Conservation (phyloP, 2,329 filamentous ascomycete species). For the Ophiostoma angusticollis region DNA sequence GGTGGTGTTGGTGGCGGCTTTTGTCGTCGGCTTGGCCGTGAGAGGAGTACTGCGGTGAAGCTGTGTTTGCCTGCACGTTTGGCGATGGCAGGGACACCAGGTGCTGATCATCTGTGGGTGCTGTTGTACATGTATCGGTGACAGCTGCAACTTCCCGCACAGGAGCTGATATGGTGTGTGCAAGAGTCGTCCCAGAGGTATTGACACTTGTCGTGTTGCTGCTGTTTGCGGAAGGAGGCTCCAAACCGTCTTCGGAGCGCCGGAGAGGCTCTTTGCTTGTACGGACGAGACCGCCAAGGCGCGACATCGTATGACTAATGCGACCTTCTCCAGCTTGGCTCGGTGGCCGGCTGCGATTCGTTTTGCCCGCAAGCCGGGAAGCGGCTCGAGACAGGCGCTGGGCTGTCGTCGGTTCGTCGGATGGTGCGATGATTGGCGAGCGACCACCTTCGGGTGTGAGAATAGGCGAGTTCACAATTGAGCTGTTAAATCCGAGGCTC, state of each 20-base stretch:
- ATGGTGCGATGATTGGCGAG: slow-evolving; percentile 20
- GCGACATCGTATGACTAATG: slow-evolving; percentile 44
- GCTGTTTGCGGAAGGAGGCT: background rate
- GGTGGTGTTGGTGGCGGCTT: slow-evolving; percentile 8
- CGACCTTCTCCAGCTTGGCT: slow-evolving; percentile 48
- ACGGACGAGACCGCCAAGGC: slow-evolving; percentile 39
- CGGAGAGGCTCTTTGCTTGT: slow-evolving; percentile 36
- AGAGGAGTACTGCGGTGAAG: background rate
- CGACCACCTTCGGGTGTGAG: slow-evolving; percentile 21
- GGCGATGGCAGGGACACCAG: background rate
- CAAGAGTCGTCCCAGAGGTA: background rate
- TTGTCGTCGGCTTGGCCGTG: slow-evolving; percentile 5
- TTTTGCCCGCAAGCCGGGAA: slow-evolving; percentile 33
- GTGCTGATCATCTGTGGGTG: background rate
- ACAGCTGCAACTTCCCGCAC: too few relatives aligned
- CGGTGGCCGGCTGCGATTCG: slow-evolving; percentile 39
- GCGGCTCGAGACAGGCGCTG: slow-evolving; percentile 46
- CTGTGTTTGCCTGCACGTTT: background rate
- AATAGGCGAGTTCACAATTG: slow-evolving; percentile 24
- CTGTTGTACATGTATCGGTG: background rate
- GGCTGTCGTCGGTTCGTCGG: slow-evolving; percentile 37
- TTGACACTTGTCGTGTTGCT: slow-evolving; percentile 14
- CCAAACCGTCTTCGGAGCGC: slow-evolving; percentile 16
- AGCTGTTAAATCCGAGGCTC: slow-evolving; percentile 37
- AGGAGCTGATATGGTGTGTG: too few relatives aligned